Evolutionary conservation across 164 flowering plant genomes (phyloP).

Genomic region (Piper betle): DNA sequence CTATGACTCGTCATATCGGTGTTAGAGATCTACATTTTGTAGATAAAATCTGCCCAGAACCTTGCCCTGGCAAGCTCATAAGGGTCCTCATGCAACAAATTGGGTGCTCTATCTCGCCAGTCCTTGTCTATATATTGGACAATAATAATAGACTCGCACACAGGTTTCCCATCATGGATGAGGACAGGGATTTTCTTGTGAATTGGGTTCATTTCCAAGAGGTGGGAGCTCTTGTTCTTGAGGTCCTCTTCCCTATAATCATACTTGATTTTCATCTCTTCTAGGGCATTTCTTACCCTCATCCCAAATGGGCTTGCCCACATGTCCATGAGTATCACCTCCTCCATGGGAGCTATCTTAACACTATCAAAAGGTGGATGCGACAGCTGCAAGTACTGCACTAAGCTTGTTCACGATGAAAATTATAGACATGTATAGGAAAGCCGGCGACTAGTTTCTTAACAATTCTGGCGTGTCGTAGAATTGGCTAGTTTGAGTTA

Average conservation of each 20-base stretch:
- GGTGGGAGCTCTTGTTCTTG: slow-evolving; percentile 6
- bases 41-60: slow-evolving; percentile 15
- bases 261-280: slow-evolving; percentile 19
- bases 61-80: slow-evolving; percentile 6
- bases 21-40: slow-evolving; percentile 5
- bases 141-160: slow-evolving; percentile 16
- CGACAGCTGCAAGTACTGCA: too few relatives aligned
- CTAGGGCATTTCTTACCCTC: slow-evolving; percentile 25
- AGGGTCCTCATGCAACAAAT: slow-evolving; percentile 13
- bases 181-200: slow-evolving; percentile 16
- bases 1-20: neutral
- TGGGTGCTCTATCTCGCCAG: slow-evolving; percentile 8
- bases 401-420: too few relatives aligned
- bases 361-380: too few relatives aligned
- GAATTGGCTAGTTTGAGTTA: too few relatives aligned
- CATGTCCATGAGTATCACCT: slow-evolving; percentile 14
- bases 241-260: slow-evolving; percentile 16
- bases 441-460: too few relatives aligned
- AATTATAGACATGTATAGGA: too few relatives aligned
- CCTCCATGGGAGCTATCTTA: slow-evolving; percentile 10
- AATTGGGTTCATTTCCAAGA: slow-evolving; percentile 11
- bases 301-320: slow-evolving; percentile 22
- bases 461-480: too few relatives aligned
- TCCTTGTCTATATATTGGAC: slow-evolving; percentile 13
- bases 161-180: slow-evolving; percentile 12